Evolutionary conservation across 2,329 filamentous ascomycete species (phyloP), one percentile per base, ranked within the genome.

Genomic region (Neopestalotiopsis rosae): DNA sequence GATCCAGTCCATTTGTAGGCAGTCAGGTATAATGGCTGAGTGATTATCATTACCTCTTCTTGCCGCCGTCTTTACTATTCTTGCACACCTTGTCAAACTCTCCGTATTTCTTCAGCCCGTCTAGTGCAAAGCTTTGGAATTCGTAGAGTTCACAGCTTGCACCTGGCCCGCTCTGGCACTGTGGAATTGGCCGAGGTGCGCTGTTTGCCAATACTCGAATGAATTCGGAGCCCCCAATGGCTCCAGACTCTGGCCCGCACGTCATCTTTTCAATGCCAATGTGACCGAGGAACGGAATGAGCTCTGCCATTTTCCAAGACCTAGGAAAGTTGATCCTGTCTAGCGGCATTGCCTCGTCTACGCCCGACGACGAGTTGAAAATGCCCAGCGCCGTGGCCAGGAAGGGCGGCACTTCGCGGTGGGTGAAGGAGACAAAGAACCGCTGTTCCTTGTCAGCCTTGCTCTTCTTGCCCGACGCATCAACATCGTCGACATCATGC

Each of bases 391-490:
- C 89, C 1, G 91, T 90, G 1, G 90, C 80, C 1, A 92, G 88
- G 68, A 89, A 89, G 1, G 90, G 90, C 1, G 90, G 90, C 2
- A 92, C 80, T 76, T 92, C 90, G 24, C 90, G 87, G 76, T 92
- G 90, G 0, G 90, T 92, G 80, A 92, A 92, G 65, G 88, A 89
- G 56, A 92, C 83, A 74, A 90, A 91, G 9, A 92, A 81, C 28
- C 59, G 59, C 59, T 62, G 59, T 30, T 32, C n/a, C 68, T 92
- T 88, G 74, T 92, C 75, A 5, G 78, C 76, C 0, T 77, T 72
- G 1, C 76, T 72, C 1, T 78, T 72, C 1, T 78, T 70, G 28
- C 72, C 77, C 65, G 88, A 74, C 7, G 32, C 59, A 20, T 12
- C 30, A 20, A 40, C 59, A n/a, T 38, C 32, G 7, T 52, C 45